Conservation (phyloP, 768 basidiomycete genomes). For the Strobilomyces dryophilus region DNA sequence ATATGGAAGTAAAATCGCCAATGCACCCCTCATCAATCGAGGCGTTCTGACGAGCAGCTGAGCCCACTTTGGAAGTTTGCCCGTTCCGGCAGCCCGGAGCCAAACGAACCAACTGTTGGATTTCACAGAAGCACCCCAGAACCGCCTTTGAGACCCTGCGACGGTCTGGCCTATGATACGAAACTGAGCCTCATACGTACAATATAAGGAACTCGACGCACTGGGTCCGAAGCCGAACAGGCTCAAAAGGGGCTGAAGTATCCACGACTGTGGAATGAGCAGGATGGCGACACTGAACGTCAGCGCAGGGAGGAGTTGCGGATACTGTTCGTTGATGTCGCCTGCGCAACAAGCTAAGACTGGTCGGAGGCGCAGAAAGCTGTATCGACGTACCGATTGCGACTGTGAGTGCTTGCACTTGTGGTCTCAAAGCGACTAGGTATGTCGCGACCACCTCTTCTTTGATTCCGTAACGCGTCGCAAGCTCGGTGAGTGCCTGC, state of each 20-base stretch:
- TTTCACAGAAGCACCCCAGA: slow-evolving; percentile 6
- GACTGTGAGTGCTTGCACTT: background rate
- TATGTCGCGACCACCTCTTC: background rate
- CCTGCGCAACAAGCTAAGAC: slow-evolving; percentile 2
- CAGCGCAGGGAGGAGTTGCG: background rate
- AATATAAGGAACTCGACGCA: background rate
- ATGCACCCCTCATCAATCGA: background rate
- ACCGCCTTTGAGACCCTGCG: slow-evolving; percentile 1
- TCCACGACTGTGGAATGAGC: slow-evolving; percentile 15
- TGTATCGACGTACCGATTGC: slow-evolving; percentile 4
- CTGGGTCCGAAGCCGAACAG: slow-evolving; percentile 16
- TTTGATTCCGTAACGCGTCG: background rate
- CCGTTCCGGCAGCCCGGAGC: slow-evolving; percentile 12
- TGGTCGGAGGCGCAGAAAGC: background rate
- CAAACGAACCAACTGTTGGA: slow-evolving; percentile 8
- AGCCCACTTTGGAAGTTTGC: slow-evolving; percentile 1
- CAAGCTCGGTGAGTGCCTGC: background rate
- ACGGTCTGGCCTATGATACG: slow-evolving; percentile 6
- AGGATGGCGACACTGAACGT: slow-evolving; percentile 2
- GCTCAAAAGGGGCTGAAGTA: slow-evolving; percentile 6
- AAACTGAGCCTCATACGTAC: background rate
- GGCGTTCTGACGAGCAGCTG: background rate
- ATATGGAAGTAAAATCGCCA: background rate
- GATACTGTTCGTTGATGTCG: slow-evolving; percentile 10
- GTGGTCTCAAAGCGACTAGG: background rate